Base-by-base conservation (phyloP, 129 eudicot species). In the Flaveria trinervia region DNA sequence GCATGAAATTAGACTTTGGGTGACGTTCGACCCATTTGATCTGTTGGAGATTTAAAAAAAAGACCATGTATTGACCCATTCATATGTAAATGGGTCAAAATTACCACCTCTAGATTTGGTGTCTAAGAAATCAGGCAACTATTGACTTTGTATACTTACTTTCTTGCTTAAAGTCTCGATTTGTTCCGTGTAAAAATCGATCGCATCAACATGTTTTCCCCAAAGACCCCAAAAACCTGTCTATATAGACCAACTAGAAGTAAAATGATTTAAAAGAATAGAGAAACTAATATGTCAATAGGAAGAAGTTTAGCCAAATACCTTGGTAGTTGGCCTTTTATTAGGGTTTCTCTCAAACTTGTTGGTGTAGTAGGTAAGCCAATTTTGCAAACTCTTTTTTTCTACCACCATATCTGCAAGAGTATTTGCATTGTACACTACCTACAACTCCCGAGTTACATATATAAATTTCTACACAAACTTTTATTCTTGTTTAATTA, bases 161-260 rank as follows among this genome's bases (percentile, higher is more conserved):
- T 89, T 80, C 84, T 86, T 71, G 55, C 41, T 77, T 74, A 88
- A 67, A 71, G 77, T 84, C 82, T 89, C 88, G 68, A 91, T 89
- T 84, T 89, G 90, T 46, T 81, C 62, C 7, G 83, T 76, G 67
- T 94, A 94, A 73, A 79, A 87, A 72, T 91, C 96, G 74, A 94
- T 87, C 6, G 99, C 97, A 82, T 94, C 97, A 33, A 91, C 96
- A 2, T 79, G 70, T 79, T 68, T 45, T 33, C 99, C 99, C 93
- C 93, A 94, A 70, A 87, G 94, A 71, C 99, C 99, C 81, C 96
- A 91, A 80, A 94, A 88, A 83, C 99, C 99, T 94, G 97, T 83
- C 99, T 94, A 91, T 86, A 91, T 85, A 90, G 61, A 74, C 61
- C 61, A 73, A 71, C 55, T 25, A 72, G 77, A 79, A 16, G 48